A percentile compares a stretch with the other conserved stretches of the same genome.
These are phyloP conservation scores for Acanthamoeba culbertsoni DNA, from an alignment of 208 protist species.

Conservation along the genomic window DNA sequence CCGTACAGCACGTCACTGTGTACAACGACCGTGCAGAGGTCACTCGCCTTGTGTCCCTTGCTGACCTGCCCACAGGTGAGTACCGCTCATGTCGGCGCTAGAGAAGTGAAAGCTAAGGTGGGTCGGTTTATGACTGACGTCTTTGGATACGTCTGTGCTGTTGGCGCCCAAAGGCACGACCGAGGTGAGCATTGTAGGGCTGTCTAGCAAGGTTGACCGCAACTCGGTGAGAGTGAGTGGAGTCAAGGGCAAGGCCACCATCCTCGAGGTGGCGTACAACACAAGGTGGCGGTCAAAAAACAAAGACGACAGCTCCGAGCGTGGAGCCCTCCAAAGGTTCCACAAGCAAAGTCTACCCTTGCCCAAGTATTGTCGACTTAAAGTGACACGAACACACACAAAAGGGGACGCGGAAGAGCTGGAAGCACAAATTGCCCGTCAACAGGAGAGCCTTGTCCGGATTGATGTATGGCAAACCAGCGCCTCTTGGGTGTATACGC, in stretches of 20 bases:
- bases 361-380: neutral
- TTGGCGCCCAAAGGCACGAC: neutral
- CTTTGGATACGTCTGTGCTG: neutral
- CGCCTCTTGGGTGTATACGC: neutral
- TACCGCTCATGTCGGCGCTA: neutral
- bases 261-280: constrained; percentile 11
- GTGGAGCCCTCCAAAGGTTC: neutral
- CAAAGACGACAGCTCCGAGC: constrained; percentile 2
- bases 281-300: neutral
- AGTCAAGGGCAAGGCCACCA: neutral
- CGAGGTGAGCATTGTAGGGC: neutral
- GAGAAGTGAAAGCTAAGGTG: neutral
- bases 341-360: neutral
- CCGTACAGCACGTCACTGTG: neutral
- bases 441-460: neutral
- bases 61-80: neutral
- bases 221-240: neutral
- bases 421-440: neutral
- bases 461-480: neutral
- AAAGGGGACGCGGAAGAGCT: neutral
- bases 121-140: too few species aligned
- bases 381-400: neutral
- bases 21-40: constrained; percentile 40
- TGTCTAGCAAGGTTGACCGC: neutral
- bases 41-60: neutral